Conservation (phyloP, 2,329 filamentous ascomycete genomes). For the Ilyonectria destructans region DNA sequence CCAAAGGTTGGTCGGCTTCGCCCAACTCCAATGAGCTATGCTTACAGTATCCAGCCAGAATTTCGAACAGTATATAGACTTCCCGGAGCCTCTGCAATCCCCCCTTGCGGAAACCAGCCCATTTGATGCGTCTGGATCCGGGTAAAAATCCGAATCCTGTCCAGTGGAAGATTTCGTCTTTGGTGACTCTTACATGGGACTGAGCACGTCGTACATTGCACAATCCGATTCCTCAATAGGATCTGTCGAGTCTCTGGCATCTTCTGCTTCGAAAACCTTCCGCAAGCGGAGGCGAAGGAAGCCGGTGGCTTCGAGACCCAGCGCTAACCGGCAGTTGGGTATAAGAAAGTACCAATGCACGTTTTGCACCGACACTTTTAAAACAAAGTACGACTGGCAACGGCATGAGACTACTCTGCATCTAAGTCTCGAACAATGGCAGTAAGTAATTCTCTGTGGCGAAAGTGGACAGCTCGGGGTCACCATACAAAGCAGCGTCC, state of each 20-base stretch:
- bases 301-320: not conserved
- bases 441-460: not conserved
- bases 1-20: not conserved
- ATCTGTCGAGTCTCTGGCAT: constrained; percentile 11
- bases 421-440: constrained; percentile 27
- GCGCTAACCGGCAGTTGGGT: not conserved
- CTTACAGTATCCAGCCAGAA: not conserved
- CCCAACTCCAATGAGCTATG: not conserved
- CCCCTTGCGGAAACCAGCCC: not conserved
- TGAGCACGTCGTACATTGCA: not conserved
- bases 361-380: constrained; percentile 32
- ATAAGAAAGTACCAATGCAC: constrained; percentile 28
- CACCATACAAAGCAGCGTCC: not conserved
- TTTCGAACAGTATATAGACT: not conserved
- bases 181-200: constrained; percentile 3
- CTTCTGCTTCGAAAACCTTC: not conserved
- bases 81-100: not conserved
- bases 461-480: not conserved
- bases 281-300: constrained; percentile 19
- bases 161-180: not conserved
- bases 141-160: constrained; percentile 12
- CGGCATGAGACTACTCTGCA: constrained; percentile 29
- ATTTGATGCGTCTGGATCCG: not conserved
- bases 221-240: constrained; percentile 18
- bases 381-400: constrained; percentile 35